Evolutionary conservation across 768 basidiomycete genomes (phyloP), one percentile per base, ranked within the genome.

Genomic region (Termitomyces sp.): DNA sequence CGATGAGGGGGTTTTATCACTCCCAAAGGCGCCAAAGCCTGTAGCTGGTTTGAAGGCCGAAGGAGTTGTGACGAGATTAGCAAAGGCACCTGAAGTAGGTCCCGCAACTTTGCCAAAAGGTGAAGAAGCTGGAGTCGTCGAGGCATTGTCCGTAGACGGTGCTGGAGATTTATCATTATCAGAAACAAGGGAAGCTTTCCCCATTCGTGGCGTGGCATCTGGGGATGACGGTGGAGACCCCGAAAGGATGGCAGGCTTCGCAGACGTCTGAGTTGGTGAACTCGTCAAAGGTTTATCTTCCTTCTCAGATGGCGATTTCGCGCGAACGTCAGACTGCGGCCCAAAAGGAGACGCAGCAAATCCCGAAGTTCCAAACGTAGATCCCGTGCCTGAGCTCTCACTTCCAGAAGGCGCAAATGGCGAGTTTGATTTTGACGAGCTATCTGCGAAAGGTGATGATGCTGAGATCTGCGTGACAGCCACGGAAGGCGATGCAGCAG

Each of bases 11-110:
- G 76, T 65, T 51, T 69, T 67, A 39, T 72, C 74, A 49, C 75
- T 76, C 18, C 79, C 80, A 67, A 84, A 83, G 0, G 81, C 82
- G 18, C 80, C 79, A 59, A 82, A 81, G 2, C 80, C 81, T 44
- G 68, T 61, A 5, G 78, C 76, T 20, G 79, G 78, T 56, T 77
- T 78, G 67, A 81, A 79, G 4, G 66, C 69, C 7, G 74, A 75
- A 33, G 75, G 68, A n/a, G 75, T 72, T 12, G 73, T 68, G 46
- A 72, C 71, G 8, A 78, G 55, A 57, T 72, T 72, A n/a, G 77
- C 73, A 57, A 84, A 84, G 9, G 79, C 80, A 24, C 76, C 75
- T 0, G 63, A 24, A 4, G 59, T 39, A 13, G 66, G 54, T 22
- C 38, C 56, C 13, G 39, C 7, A 44, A 44, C 36, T 3, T 58